Base-by-base conservation (phyloP, 2,329 filamentous ascomycete genomes). In the Fusarium abutilonis region DNA sequence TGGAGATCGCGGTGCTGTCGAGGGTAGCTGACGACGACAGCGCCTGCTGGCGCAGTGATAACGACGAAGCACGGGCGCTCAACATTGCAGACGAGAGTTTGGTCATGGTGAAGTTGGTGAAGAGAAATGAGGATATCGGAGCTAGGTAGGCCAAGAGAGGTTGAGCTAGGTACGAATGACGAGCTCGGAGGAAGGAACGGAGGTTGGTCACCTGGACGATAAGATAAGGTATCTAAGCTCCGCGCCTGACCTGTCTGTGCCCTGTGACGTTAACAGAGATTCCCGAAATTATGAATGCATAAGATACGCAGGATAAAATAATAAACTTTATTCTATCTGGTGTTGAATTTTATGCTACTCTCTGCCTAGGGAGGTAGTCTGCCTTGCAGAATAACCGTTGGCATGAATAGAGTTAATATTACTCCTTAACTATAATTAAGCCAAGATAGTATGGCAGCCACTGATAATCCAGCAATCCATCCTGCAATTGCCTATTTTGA, bases 41-140 rank as follows among this genome's bases (percentile, higher is more conserved):
- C 19, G 76, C 73, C 29, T 75, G 72, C 48, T 78, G 75, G 64
- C 79, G 80, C 40, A 82, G 75, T 28, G 80, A 80, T 57, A 82
- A 64, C 58, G 76, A 74, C 58, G 80, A 82, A 59, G 71, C 74
- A 57, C 80, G 78, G 39, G 77, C 73, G 57, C 76, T 78, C 59
- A 80, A 71, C 67, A 77, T 78, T 17, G 79, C 76, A 59, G 79
- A 72, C 2, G 80, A 79, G 62, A 80, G 77, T 57, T 75, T 76
- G 40, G 78, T 80, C 82, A 83, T 83, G 28, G 36, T 10, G 32
- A 48, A 23, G 42, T 46, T 42, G 51, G 46, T 52, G 47, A 50
- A 17, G 36, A 34, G 28, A 35, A 34, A 23, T 17, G 29, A 31
- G 44, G 42, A 13, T 36, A 35, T 45, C 35, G 29, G 41, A 58